Conservation (phyloP, 805 yeast genomes). For the Metschnikowia borealis region DNA sequence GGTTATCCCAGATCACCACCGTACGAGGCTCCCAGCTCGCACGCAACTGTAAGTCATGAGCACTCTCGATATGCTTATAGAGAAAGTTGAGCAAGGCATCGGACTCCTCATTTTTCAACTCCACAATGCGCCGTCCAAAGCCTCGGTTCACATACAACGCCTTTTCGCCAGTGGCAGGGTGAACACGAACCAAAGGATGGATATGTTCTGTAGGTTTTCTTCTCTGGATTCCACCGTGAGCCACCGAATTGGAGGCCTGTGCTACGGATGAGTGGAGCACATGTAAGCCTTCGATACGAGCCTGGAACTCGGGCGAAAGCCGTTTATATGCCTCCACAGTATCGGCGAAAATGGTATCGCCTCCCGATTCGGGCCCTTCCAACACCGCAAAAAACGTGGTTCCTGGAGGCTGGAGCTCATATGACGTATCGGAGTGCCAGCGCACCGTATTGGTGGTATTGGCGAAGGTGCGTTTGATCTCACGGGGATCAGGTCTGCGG, state of each 20-base stretch:
- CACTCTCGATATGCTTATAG: slow-evolving; percentile 29
- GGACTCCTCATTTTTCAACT: slow-evolving; percentile 34
- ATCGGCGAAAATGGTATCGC: slow-evolving; percentile 37
- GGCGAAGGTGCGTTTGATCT: slow-evolving; percentile 25
- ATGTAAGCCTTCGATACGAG: slow-evolving; percentile 30
- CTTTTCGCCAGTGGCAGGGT: slow-evolving; percentile 33
- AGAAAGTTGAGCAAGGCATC: slow-evolving; percentile 28
- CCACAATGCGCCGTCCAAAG: slow-evolving; percentile 33
- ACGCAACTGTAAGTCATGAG: slow-evolving; percentile 36
- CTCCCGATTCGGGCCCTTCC: slow-evolving; percentile 38
- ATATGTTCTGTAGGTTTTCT: slow-evolving; percentile 31
- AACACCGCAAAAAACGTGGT: slow-evolving; percentile 32
- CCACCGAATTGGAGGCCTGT: slow-evolving; percentile 27
- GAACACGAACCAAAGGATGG: slow-evolving; percentile 34
- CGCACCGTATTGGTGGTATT: slow-evolving; percentile 28
- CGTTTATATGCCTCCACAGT: slow-evolving; percentile 35
- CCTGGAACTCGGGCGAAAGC: slow-evolving; percentile 33
- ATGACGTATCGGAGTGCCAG: slow-evolving; percentile 37
- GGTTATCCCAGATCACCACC: slow-evolving; percentile 36
- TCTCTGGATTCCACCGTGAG: slow-evolving; percentile 31
- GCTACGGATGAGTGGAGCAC: slow-evolving; percentile 32
- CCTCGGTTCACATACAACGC: slow-evolving; percentile 30
- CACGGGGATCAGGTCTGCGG: slow-evolving; percentile 28
- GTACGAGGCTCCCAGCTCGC: slow-evolving; percentile 36
- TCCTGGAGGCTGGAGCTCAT: slow-evolving; percentile 35